Conservation (phyloP, 2,329 filamentous ascomycete genomes). For the Trichoderma sp. region DNA sequence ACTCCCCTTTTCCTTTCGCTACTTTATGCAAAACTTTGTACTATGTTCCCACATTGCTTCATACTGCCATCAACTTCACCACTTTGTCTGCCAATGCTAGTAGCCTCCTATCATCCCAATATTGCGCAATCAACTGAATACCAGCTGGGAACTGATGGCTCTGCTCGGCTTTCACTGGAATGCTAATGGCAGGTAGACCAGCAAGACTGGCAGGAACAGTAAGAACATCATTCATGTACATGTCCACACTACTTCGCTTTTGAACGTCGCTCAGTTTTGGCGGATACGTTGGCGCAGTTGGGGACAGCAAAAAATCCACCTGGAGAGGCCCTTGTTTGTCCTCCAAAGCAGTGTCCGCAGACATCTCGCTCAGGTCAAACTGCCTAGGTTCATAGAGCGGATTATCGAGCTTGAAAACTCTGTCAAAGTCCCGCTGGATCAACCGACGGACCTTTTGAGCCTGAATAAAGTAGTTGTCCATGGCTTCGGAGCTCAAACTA, state of each 20-base stretch:
- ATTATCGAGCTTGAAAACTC: slow-evolving; percentile 71
- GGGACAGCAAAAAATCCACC: slow-evolving; percentile 86
- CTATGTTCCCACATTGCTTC: background rate
- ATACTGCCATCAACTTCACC: slow-evolving; percentile 37
- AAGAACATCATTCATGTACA: slow-evolving; percentile 92
- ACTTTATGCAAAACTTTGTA: slow-evolving; percentile 7
- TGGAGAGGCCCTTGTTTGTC: slow-evolving; percentile 62
- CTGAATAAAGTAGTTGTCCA: slow-evolving; percentile 95
- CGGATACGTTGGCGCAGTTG: slow-evolving; percentile 79
- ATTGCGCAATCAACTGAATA: slow-evolving; percentile 80
- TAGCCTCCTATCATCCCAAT: slow-evolving; percentile 71
- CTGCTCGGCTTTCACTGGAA: slow-evolving; percentile 59
- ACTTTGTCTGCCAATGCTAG: slow-evolving; percentile 60
- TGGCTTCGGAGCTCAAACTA: slow-evolving; percentile 84
- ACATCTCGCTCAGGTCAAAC: slow-evolving; percentile 65
- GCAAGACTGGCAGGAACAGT: slow-evolving; percentile 94
- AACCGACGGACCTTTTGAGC: slow-evolving; percentile 85
- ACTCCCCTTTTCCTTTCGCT: background rate
- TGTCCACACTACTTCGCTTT: slow-evolving; percentile 64
- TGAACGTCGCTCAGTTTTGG: slow-evolving; percentile 65
- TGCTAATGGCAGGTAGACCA: slow-evolving; percentile 83
- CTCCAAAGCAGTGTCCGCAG: slow-evolving; percentile 54
- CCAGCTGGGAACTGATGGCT: slow-evolving; percentile 50
- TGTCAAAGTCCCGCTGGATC: slow-evolving; percentile 85
- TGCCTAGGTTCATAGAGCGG: slow-evolving; percentile 61